These are phyloP conservation scores for Trametes cingulata DNA, from an alignment of 768 basidiomycete genomes.

Conservation along the genomic window DNA sequence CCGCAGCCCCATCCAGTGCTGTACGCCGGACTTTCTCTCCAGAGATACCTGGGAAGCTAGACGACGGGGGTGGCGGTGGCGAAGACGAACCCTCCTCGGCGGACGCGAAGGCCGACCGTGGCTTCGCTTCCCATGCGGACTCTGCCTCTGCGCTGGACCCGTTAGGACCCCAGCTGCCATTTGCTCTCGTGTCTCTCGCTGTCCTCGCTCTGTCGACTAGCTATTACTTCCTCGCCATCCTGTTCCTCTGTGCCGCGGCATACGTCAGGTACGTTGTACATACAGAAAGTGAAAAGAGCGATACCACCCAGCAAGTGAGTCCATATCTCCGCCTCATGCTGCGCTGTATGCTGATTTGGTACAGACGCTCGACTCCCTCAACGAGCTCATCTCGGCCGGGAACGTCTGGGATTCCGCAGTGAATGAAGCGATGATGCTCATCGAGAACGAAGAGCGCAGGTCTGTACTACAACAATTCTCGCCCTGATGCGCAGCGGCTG, in stretches of 20 bases:
- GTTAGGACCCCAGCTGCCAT: conserved; percentile 15
- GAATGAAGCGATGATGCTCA: conserved; percentile 61
- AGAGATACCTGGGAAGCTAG: conserved; percentile 25
- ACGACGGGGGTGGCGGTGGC: conserved; percentile 10
- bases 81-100: conserved; percentile 1
- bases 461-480: conserved; percentile 27
- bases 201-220: conserved; percentile 26
- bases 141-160: not conserved
- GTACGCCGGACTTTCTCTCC: conserved; percentile 25
- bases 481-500: not conserved
- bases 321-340: conserved; percentile 16
- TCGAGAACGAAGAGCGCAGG: conserved; percentile 75
- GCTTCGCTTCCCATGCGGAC: not conserved
- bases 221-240: conserved; percentile 24
- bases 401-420: conserved; percentile 74
- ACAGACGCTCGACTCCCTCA: conserved; percentile 65
- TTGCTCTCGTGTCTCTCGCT: conserved; percentile 25
- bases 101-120: not conserved
- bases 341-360: not conserved
- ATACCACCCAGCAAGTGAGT: conserved; percentile 23
- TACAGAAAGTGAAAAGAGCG: conserved; percentile 12
- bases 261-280: conserved; percentile 21
- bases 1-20: conserved; percentile 36
- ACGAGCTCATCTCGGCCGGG: conserved; percentile 67
- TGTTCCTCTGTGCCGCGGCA: conserved; percentile 21